These are phyloP conservation scores for Pestalotiopsis sp. DNA, from an alignment of 2,329 filamentous ascomycete species.

Conservation along the genomic window DNA sequence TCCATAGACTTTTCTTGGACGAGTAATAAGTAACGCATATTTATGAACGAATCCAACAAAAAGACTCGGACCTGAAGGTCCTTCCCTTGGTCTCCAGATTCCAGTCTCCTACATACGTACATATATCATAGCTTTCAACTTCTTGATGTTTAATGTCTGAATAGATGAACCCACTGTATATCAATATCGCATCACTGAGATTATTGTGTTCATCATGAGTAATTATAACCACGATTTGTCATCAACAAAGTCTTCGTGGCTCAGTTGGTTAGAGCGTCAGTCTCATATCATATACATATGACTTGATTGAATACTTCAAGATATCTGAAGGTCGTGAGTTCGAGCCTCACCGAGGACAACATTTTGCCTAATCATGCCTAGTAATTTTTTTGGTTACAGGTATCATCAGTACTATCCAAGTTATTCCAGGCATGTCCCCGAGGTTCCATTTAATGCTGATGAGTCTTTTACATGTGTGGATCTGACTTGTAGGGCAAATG, in stretches of 20 bases:
- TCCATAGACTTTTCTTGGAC: no score
- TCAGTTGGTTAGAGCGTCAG: slow-evolving; percentile 45
- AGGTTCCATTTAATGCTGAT: neutral
- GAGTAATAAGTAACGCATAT: no score
- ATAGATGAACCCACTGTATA: no score
- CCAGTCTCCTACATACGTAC: no score
- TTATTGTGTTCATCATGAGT: neutral
- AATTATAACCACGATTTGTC: neutral
- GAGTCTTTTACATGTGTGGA: neutral
- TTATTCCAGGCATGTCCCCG: no score
- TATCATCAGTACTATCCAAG: no score
- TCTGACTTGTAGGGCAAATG: neutral
- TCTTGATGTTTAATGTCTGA: no score
- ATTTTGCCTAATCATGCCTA: neutral
- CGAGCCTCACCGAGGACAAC: slow-evolving; percentile 7
- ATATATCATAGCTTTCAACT: no score
- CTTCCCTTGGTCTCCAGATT: no score
- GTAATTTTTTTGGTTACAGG: neutral
- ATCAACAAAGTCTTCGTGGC: slow-evolving; percentile 35
- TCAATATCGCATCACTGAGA: no score
- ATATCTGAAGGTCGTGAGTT: slow-evolving; percentile 10
- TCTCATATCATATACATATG: slow-evolving; percentile 31
- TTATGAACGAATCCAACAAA: no score
- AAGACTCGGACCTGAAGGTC: no score
- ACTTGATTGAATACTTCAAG: slow-evolving; percentile 2